phyloP scores from a whole-genome alignment of 1,284 basidiomycete genomes.

The Tilletia indica region DNA sequence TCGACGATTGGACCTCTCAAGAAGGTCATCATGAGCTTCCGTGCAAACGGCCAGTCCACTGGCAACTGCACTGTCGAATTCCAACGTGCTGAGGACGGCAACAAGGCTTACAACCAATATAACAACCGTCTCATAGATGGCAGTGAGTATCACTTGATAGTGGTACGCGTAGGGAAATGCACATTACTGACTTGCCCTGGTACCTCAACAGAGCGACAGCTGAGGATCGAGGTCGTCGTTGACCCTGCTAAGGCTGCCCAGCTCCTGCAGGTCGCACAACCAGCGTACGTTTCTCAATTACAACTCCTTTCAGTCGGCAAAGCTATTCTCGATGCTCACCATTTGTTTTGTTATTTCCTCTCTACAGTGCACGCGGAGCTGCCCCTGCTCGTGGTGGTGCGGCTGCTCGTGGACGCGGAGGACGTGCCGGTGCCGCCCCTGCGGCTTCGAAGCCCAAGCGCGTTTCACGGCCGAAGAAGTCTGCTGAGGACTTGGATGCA shows the following conservation, averaged over 20 bases:
- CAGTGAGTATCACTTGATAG: constrained; percentile 73
- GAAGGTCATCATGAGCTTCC: constrained; percentile 81
- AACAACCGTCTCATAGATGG: constrained; percentile 99
- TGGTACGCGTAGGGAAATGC: constrained; percentile 31
- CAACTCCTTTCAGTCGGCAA: no score
- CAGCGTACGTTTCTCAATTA: constrained; percentile 4
- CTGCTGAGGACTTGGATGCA: constrained; percentile 64
- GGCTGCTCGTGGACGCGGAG: constrained; percentile 47
- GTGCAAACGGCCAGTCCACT: constrained; percentile 79
- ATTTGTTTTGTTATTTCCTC: background rate
- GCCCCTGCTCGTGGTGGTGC: background rate
- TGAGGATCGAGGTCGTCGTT: constrained; percentile 96
- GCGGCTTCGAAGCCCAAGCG: constrained; percentile 22
- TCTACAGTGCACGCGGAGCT: background rate
- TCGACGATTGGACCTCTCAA: constrained; percentile 84
- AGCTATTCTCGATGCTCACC: background rate
- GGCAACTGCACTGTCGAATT: constrained; percentile 86
- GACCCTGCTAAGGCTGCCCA: constrained; percentile 78
- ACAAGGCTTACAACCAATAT: constrained; percentile 88
- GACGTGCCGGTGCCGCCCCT: constrained; percentile 37
- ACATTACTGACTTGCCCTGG: constrained; percentile 32
- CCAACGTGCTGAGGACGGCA: constrained; percentile 80
- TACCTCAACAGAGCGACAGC: constrained; percentile 68
- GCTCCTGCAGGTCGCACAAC: constrained; percentile 59
- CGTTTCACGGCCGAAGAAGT: constrained; percentile 60